These are phyloP conservation scores for Paecilomyces fulvus DNA, from an alignment of 2,329 filamentous ascomycete species.

Conservation along the genomic window DNA sequence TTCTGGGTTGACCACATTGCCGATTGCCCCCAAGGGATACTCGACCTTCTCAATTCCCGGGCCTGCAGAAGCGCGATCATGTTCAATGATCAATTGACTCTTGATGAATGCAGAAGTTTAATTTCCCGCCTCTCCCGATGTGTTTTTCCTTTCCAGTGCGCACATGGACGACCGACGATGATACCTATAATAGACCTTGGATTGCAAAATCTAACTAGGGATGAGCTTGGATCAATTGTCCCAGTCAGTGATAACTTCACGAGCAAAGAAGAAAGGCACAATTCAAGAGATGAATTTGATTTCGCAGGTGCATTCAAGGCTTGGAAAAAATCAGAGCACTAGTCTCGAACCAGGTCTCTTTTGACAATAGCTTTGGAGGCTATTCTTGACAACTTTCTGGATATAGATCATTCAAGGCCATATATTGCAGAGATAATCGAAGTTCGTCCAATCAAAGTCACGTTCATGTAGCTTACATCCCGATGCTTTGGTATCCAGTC, in stretches of 20 bases:
- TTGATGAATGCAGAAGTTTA: slow-evolving; percentile 31
- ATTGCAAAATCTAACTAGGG: neutral
- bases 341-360: neutral
- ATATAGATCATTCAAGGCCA: neutral
- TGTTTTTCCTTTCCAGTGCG: slow-evolving; percentile 43
- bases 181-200: slow-evolving; percentile 33
- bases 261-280: neutral
- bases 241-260: neutral
- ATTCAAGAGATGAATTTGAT: neutral
- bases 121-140: slow-evolving; percentile 32
- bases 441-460: neutral
- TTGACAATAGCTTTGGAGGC: neutral
- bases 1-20: slow-evolving; percentile 56
- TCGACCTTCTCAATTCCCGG: slow-evolving; percentile 52
- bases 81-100: slow-evolving; percentile 39
- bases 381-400: neutral
- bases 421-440: neutral
- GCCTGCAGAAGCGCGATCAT: slow-evolving; percentile 43
- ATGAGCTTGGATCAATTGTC: neutral
- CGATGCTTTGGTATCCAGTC: too few species aligned
- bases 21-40: slow-evolving; percentile 63
- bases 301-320: slow-evolving; percentile 1
- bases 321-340: neutral
- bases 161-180: slow-evolving; percentile 43
- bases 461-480: too few species aligned